phyloP scores from a whole-genome alignment of 148 eudicot species.

The Pharnaceum exiguum region DNA sequence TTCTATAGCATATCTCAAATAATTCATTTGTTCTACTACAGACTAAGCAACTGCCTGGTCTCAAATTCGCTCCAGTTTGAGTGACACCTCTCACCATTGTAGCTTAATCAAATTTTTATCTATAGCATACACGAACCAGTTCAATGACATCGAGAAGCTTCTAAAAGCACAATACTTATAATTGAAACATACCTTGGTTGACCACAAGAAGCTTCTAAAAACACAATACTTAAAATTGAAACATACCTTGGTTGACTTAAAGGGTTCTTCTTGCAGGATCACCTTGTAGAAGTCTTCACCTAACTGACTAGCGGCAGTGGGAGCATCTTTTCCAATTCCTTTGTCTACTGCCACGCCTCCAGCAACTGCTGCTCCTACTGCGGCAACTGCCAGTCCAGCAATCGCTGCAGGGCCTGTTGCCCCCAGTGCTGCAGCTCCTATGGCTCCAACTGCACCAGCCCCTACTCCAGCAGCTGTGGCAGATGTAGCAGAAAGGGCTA shows the following conservation, averaged over 20 bases:
- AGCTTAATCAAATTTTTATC: too few relatives aligned
- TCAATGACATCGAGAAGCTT: neutral
- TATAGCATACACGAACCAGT: neutral
- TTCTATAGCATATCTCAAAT: too few relatives aligned
- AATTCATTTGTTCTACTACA: too few relatives aligned
- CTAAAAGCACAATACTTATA: neutral
- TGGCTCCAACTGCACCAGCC: slow-evolving; percentile 79
- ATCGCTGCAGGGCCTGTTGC: slow-evolving; percentile 75
- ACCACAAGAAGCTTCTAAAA: neutral
- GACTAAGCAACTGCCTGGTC: too few relatives aligned
- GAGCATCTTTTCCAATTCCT: slow-evolving; percentile 66
- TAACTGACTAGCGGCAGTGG: slow-evolving; percentile 64
- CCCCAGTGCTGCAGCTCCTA: slow-evolving; percentile 74
- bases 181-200: neutral
- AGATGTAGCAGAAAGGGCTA: slow-evolving; percentile 70
- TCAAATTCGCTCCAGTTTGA: too few relatives aligned
- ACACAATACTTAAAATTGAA: neutral
- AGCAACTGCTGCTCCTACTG: slow-evolving; percentile 81
- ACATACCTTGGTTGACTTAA: slow-evolving; percentile 78
- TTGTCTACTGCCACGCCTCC: slow-evolving; percentile 70
- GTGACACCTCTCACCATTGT: too few relatives aligned
- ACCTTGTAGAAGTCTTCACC: slow-evolving; percentile 91
- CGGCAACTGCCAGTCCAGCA: slow-evolving; percentile 76
- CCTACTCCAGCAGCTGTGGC: slow-evolving; percentile 89
- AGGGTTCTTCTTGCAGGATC: slow-evolving; percentile 85